Conservation (phyloP, 306 rosid species). For the Senna tora region DNA sequence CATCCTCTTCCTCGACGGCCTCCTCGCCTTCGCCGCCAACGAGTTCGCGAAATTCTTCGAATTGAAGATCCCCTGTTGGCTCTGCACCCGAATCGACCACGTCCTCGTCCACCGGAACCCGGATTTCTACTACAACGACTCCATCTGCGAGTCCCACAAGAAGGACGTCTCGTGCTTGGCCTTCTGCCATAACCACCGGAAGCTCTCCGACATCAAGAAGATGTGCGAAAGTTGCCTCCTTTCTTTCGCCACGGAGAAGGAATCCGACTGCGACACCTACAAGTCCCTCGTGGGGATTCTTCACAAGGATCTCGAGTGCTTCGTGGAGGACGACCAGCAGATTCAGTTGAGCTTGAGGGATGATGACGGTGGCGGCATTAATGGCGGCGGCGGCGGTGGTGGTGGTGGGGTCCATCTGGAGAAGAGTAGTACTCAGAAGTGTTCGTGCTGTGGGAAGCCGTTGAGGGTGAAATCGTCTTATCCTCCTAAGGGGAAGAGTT, state of each 20-base stretch:
- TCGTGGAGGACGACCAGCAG: slow-evolving; percentile 63
- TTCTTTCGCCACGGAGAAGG: slow-evolving; percentile 76
- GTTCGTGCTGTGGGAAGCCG: slow-evolving; percentile 81
- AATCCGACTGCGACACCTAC: slow-evolving; percentile 68
- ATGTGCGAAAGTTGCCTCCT: slow-evolving; percentile 91
- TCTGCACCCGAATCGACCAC: slow-evolving; percentile 83
- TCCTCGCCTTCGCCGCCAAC: slow-evolving; percentile 66
- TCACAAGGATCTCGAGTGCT: slow-evolving; percentile 80
- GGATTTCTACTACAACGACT: slow-evolving; percentile 73
- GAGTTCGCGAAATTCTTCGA: slow-evolving; percentile 83
- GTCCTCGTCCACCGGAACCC: slow-evolving; percentile 50
- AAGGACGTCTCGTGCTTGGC: slow-evolving; percentile 75
- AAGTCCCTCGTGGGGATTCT: slow-evolving; percentile 83
- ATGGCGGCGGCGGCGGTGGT: no score
- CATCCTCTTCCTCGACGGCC: slow-evolving; percentile 72
- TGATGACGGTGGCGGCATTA: no score
- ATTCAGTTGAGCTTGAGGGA: slow-evolving; percentile 61
- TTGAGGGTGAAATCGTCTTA: slow-evolving; percentile 52
- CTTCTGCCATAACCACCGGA: slow-evolving; percentile 79
- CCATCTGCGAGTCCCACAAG: slow-evolving; percentile 78
- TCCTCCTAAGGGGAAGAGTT: slow-evolving; percentile 43
- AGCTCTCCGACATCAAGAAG: slow-evolving; percentile 65
- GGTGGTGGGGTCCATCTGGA: slow-evolving; percentile 44
- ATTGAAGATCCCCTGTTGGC: slow-evolving; percentile 66
- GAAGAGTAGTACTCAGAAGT: slow-evolving; percentile 35